Conservation (phyloP, 2,329 filamentous ascomycete genomes). For the Rachicladosporium sp. region DNA sequence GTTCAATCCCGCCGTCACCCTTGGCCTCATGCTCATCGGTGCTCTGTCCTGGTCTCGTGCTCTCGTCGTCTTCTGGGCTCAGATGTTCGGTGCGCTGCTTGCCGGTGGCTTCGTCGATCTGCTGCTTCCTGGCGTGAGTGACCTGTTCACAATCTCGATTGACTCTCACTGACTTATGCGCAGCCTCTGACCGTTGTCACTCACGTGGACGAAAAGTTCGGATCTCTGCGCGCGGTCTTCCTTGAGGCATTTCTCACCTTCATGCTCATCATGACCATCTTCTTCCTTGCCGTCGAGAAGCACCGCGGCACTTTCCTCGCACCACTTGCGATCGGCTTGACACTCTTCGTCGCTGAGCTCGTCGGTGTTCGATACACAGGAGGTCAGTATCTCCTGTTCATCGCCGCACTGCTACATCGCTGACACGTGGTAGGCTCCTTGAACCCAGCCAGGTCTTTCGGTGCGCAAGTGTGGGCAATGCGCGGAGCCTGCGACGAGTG, state of each 20-base stretch:
- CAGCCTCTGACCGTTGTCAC: slow-evolving; percentile 34
- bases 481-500: too few relatives aligned
- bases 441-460: slow-evolving; percentile 33
- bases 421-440: slow-evolving; percentile 23
- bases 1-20: slow-evolving; percentile 31
- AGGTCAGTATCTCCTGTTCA: slow-evolving; percentile 8
- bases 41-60: slow-evolving; percentile 33
- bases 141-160: neutral
- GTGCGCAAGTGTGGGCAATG: slow-evolving; percentile 22
- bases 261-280: slow-evolving; percentile 32
- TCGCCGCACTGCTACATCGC: neutral
- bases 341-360: slow-evolving; percentile 31
- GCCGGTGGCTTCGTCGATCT: slow-evolving; percentile 33
- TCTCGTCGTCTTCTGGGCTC: slow-evolving; percentile 30
- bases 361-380: slow-evolving; percentile 33
- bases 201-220: slow-evolving; percentile 26
- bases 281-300: slow-evolving; percentile 22
- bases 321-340: slow-evolving; percentile 21
- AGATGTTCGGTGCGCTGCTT: slow-evolving; percentile 34
- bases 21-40: slow-evolving; percentile 36
- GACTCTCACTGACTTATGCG: neutral
- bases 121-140: slow-evolving; percentile 29
- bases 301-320: slow-evolving; percentile 21
- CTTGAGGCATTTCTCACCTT: slow-evolving; percentile 25
- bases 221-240: slow-evolving; percentile 30